Conservation (phyloP, 305 asterid genomes). For the Fraxinus angustifolia region DNA sequence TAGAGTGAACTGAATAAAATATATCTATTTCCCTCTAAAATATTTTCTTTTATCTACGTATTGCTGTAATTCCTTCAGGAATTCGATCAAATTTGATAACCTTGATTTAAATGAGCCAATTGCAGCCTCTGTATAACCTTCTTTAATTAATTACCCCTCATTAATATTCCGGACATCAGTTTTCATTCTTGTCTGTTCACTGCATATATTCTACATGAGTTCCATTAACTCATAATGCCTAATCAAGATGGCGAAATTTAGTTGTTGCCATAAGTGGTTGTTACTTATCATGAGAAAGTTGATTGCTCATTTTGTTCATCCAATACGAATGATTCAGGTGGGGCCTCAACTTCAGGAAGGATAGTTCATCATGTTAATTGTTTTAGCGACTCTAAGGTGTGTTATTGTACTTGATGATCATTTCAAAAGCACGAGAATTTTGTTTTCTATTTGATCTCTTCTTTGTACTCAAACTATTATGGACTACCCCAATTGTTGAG, state of each 20-base stretch:
- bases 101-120: neutral
- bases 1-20: neutral
- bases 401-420: constrained; percentile 6
- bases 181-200: neutral
- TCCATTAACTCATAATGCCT: neutral
- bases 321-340: constrained; percentile 47
- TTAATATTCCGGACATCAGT: neutral
- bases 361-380: constrained; percentile 68
- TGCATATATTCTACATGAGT: neutral
- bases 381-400: constrained; percentile 73
- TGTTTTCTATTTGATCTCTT: neutral
- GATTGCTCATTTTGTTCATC: constrained; percentile 1
- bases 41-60: neutral
- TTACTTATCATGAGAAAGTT: neutral
- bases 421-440: constrained; percentile 3
- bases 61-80: neutral
- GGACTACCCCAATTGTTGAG: constrained; percentile 19
- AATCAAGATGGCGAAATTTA: neutral
- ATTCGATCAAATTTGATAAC: neutral
- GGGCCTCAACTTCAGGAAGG: constrained; percentile 73
- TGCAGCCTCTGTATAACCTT: neutral
- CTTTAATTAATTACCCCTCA: neutral
- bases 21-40: neutral
- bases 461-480: neutral
- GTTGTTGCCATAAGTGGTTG: neutral